Evolutionary conservation across 305 asterid genomes (phyloP), one percentile per base, ranked within the genome.

Genomic region (Salvia sclarea): DNA sequence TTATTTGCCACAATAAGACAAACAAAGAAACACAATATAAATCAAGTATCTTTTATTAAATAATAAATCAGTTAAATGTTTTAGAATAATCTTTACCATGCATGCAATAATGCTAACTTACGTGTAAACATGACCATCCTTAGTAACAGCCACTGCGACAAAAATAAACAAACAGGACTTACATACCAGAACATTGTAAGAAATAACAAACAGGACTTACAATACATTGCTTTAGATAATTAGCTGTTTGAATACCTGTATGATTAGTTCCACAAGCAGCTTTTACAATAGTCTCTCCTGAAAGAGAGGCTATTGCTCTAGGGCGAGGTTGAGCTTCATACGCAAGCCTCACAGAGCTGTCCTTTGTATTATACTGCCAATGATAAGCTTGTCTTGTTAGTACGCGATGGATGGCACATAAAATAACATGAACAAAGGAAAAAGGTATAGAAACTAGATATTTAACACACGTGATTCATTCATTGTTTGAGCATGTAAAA

Each of bases 271-370:
- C 98, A 59, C 97, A 91, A 47, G 97, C 97, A 71, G 79, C 96
- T 81, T 94, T 94, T 56, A 84, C 96, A 59, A 94, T 82, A 61
- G 96, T 89, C 81, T 88, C 96, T 59, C 89, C 96, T 12, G 97
- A 70, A 72, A 91, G 90, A 78, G 96, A 76, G 41, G 93, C 85
- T 69, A 91, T 81, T 35, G 96, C 92, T 80, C 57, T 83, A 61
- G 98, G 98, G 61, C 85, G 89, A 57, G 97, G 96, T 81, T 94
- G 98, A 75, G 97, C 90, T 85, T 94, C 98, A 81, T 94, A 94
- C 55, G 92, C 98, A 80, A 94, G 97, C 82, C 52, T 89, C 69
- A 94, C 98, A 35, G 98, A 91, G 86, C 97, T 86, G 62, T 94
- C 97, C 79, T 87, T 94, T 45, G 95, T 91, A 64, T 94, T 94